Percentiles rank a stretch among this genome's conserved stretches.
Evolutionary conservation across 1,284 basidiomycete species (phyloP).

Genomic region (Hortiboletus rubellus): DNA sequence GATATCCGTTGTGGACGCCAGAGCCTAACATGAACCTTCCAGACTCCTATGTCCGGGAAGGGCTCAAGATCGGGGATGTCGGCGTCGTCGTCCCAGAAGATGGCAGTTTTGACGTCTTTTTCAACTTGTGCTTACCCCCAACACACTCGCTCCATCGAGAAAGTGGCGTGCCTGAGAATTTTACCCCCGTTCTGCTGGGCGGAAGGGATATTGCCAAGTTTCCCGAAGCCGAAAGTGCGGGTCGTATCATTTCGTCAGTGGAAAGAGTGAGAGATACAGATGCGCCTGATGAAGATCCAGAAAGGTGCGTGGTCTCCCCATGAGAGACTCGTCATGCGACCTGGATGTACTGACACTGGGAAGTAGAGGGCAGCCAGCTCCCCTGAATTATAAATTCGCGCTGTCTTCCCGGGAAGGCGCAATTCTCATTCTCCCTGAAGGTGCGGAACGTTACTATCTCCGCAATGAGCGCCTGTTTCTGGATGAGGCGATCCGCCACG

Average conservation of each 20-base stretch:
- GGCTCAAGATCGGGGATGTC: conserved; percentile 33
- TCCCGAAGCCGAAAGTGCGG: conserved; percentile 12
- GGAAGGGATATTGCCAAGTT: conserved; percentile 10
- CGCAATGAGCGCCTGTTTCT: conserved; percentile 12
- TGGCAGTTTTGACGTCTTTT: conserved; percentile 32
- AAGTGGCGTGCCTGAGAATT: conserved; percentile 14
- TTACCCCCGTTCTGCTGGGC: conserved; percentile 3
- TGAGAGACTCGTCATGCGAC: not conserved
- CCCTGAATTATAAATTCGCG: conserved; percentile 13
- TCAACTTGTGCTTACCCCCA: conserved; percentile 26
- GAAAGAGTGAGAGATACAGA: not conserved
- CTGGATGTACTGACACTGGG: not conserved
- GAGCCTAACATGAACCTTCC: conserved; percentile 24
- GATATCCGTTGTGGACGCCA: conserved; percentile 32
- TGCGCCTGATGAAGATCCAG: not conserved
- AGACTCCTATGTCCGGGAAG: conserved; percentile 17
- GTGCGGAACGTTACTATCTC: conserved; percentile 20
- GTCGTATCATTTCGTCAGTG: conserved; percentile 14
- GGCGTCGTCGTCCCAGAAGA: conserved; percentile 25
- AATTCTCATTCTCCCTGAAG: conserved; percentile 22
- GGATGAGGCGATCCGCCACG: conserved; percentile 11
- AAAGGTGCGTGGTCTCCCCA: conserved; percentile 5
- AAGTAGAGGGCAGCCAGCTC: conserved; percentile 5
- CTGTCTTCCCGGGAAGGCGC: conserved; percentile 20
- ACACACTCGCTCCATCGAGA: conserved; percentile 11